phyloP scores from a whole-genome alignment of 306 rosid genomes.

The Prunus kanzakura region DNA sequence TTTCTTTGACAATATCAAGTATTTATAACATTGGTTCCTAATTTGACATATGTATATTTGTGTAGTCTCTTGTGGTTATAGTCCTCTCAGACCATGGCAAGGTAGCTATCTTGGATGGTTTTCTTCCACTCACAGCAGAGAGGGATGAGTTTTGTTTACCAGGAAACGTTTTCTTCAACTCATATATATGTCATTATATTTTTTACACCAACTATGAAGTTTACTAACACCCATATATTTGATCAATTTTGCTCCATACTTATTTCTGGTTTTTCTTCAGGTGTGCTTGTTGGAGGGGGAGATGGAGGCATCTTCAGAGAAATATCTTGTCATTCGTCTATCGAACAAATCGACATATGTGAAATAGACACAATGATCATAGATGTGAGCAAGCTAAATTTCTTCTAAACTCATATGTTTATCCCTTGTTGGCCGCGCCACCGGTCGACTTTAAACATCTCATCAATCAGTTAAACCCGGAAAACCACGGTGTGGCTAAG shows the following conservation, averaged over 20 bases:
- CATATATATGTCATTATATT: too few relatives aligned
- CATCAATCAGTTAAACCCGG: slow-evolving; percentile 10
- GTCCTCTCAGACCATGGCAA: slow-evolving; percentile 38
- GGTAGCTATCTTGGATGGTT: slow-evolving; percentile 43
- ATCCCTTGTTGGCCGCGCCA: background rate
- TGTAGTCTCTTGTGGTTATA: background rate
- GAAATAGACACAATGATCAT: slow-evolving; percentile 36
- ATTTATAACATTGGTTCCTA: background rate
- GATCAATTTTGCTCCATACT: slow-evolving; percentile 12
- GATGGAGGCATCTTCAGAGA: slow-evolving; percentile 37
- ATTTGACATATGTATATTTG: background rate
- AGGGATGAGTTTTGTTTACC: slow-evolving; percentile 52
- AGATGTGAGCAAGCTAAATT: slow-evolving; percentile 14
- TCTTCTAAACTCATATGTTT: background rate
- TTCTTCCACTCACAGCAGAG: slow-evolving; percentile 39
- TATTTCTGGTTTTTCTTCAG: background rate
- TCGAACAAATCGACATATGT: slow-evolving; percentile 36
- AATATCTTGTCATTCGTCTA: slow-evolving; percentile 28
- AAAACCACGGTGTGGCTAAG: slow-evolving; percentile 23
- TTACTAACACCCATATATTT: slow-evolving; percentile 35
- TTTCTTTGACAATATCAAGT: too few relatives aligned
- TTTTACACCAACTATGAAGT: too few relatives aligned
- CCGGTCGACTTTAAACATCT: slow-evolving; percentile 25
- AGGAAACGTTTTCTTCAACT: slow-evolving; percentile 40
- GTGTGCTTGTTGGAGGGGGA: slow-evolving; percentile 30